These are phyloP conservation scores for Platanthera zijinensis DNA, from an alignment of 106 monocot species.

Conservation along the genomic window DNA sequence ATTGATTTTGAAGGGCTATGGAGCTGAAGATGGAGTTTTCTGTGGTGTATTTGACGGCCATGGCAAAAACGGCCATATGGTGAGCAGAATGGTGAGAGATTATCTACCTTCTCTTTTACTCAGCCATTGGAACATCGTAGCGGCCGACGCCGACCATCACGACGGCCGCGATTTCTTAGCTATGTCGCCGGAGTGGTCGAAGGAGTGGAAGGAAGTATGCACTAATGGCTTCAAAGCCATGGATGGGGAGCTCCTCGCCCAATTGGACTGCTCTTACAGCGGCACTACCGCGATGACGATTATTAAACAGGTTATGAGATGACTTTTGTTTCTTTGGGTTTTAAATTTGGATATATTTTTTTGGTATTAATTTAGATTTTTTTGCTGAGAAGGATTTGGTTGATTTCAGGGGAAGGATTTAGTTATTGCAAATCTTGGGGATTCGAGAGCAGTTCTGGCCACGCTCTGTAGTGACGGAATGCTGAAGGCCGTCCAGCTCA, in stretches of 20 bases:
- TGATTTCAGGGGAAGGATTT: conserved; percentile 56
- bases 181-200: conserved; percentile 40
- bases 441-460: conserved; percentile 73
- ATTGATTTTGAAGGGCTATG: conserved; percentile 56
- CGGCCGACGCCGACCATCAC: conserved; percentile 5
- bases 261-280: conserved; percentile 53
- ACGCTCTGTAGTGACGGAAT: conserved; percentile 41
- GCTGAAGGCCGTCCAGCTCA: conserved; percentile 56
- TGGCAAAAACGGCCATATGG: conserved; percentile 62
- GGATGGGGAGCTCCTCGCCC: conserved; percentile 55
- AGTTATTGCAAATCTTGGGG: conserved; percentile 79
- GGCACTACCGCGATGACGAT: conserved; percentile 75
- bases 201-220: conserved; percentile 78
- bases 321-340: background rate
- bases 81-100: conserved; percentile 70
- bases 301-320: conserved; percentile 46
- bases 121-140: conserved; percentile 20
- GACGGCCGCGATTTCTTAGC: conserved; percentile 15
- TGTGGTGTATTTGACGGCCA: conserved; percentile 95
- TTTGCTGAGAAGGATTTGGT: background rate
- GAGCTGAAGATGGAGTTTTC: conserved; percentile 60
- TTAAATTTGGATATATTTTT: background rate
- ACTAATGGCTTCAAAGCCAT: conserved; percentile 67
- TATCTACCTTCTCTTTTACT: conserved; percentile 64
- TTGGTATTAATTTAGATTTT: background rate